Conservation (phyloP, 1,139 yeast species). For the Nakaseomyces kungkrabaensis region DNA sequence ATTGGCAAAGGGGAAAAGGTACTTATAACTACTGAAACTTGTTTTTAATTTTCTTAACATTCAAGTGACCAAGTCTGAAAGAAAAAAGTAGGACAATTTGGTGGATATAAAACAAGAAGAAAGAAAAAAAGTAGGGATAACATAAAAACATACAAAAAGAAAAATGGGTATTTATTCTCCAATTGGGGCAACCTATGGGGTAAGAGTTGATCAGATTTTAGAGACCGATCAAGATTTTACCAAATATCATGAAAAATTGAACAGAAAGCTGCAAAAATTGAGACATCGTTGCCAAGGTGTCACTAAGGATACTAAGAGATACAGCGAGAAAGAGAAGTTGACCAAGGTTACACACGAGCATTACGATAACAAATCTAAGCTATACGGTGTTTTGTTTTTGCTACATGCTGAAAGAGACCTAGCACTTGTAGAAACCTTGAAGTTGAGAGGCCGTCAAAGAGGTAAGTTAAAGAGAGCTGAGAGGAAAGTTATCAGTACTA, state of each 20-base stretch:
- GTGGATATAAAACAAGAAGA: too few relatives aligned
- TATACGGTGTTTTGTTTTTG: conserved; percentile 23
- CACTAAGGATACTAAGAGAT: conserved; percentile 25
- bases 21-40: too few relatives aligned
- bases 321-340: conserved; percentile 21
- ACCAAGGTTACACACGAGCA: conserved; percentile 16
- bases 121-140: not conserved
- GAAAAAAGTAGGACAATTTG: too few relatives aligned
- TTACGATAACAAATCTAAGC: conserved; percentile 23
- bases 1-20: not conserved
- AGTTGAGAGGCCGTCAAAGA: conserved; percentile 23
- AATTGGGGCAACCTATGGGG: conserved; percentile 26
- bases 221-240: conserved; percentile 24
- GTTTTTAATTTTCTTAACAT: too few relatives aligned
- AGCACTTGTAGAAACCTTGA: conserved; percentile 24
- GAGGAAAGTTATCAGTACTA: conserved; percentile 48
- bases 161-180: conserved; percentile 25
- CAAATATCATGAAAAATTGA: conserved; percentile 26
- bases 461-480: conserved; percentile 25
- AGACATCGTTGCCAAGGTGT: conserved; percentile 25
- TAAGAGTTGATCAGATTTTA: conserved; percentile 24
- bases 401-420: conserved; percentile 27
- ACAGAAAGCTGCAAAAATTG: conserved; percentile 23
- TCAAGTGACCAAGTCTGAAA: too few relatives aligned
- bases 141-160: not conserved